Base-by-base conservation (phyloP, 805 yeast genomes). In the Saturnispora mendoncae region DNA sequence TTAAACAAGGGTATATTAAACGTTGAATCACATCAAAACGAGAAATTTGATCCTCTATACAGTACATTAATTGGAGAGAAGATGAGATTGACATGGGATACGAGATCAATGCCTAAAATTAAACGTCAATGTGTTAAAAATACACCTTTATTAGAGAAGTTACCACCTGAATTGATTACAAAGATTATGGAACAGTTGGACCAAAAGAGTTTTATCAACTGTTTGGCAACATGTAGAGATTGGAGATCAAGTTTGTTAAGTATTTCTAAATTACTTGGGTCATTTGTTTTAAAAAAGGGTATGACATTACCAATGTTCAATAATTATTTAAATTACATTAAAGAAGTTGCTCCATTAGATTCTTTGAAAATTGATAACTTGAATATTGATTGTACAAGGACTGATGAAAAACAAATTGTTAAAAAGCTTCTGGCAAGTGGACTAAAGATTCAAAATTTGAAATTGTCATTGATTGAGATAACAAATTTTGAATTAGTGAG, bases 161-260 rank as follows among this genome's bases (percentile, higher is more conserved):
- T 45, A 23, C 50, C 48, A 6, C 23, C 38, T 8, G 46, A 47
- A 38, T 21, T 47, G 17, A 23, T 45, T 2, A 10, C 28, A 12
- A 33, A 38, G 4, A 45, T 43, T 15, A 38, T 47, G 41, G 25
- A 23, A 12, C 19, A 33, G 1, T 33, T 47, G 21, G 40, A 40
- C 14, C 31, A 30, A n/a, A 21, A 17, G 19, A 36, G 30, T 15
- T 43, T 45, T 13, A 33, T 21, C 4, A 45, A 34, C 18, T 28
- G 43, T 12, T 27, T 45, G 21, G n/a, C 20, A 21, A 41, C 44
- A 13, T 45, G 48, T n/a, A 38, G 44, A 36, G 42, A 32, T 24
- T 45, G 46, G 50, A 39, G 50, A 36, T 13, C 33, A 17, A 38
- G 37, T 6, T 32, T 45, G 9, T 24, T 47, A 15, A 38, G 38